phyloP scores from a whole-genome alignment of 1,284 basidiomycete genomes.

The Cronartium quercuum region DNA sequence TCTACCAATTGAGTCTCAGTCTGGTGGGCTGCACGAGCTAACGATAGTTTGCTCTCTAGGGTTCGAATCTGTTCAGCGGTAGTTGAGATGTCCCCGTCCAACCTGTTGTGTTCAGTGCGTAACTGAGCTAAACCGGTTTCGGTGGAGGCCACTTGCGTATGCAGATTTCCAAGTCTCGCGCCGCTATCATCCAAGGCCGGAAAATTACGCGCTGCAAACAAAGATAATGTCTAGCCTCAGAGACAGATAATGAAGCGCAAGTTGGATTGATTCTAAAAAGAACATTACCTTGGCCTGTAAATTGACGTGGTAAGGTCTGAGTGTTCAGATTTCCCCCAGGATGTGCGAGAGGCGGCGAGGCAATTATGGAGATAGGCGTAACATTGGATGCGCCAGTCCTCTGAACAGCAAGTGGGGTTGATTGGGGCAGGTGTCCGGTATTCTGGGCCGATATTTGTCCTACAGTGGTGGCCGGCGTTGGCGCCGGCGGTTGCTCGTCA shows the following conservation, averaged over 20 bases:
- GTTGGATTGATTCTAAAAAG: background rate
- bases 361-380: slow-evolving; percentile 41
- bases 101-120: slow-evolving; percentile 47
- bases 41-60: slow-evolving; percentile 50
- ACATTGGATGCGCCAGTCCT: slow-evolving; percentile 14
- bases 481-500: slow-evolving; percentile 59
- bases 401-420: slow-evolving; percentile 3
- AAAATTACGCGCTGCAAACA: background rate
- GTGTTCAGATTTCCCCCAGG: background rate
- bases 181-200: slow-evolving; percentile 52
- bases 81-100: slow-evolving; percentile 53
- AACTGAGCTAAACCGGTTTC: slow-evolving; percentile 52
- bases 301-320: slow-evolving; percentile 2
- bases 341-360: background rate
- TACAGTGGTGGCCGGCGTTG: slow-evolving; percentile 23
- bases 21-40: slow-evolving; percentile 65
- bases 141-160: slow-evolving; percentile 77
- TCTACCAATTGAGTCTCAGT: slow-evolving; percentile 70
- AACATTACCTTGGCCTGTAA: slow-evolving; percentile 26
- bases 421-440: slow-evolving; percentile 5
- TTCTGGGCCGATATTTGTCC: slow-evolving; percentile 37
- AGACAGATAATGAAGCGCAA: background rate
- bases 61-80: slow-evolving; percentile 58
- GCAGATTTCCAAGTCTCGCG: slow-evolving; percentile 73
- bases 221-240: background rate